These are phyloP conservation scores for Austroboletus festivus DNA, from an alignment of 768 basidiomycete species.

Conservation along the genomic window DNA sequence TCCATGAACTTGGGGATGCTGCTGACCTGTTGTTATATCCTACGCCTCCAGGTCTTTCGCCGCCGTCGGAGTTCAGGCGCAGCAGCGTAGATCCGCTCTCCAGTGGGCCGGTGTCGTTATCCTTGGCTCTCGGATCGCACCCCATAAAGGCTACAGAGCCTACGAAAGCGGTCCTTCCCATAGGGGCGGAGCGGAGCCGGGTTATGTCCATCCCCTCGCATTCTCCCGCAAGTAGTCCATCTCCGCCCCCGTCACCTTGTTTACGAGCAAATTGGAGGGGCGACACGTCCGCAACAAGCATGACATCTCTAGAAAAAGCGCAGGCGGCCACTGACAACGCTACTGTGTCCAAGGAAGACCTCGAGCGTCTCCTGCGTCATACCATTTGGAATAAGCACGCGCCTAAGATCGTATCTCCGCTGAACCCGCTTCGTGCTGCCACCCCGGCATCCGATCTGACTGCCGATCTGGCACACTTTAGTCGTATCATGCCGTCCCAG, in stretches of 20 bases:
- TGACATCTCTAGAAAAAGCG: neutral
- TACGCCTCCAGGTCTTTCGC: constrained; percentile 23
- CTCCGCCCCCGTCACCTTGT: neutral
- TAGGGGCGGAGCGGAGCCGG: constrained; percentile 30
- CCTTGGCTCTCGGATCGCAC: constrained; percentile 27
- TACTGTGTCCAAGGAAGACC: constrained; percentile 15
- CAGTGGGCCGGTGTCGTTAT: constrained; percentile 17
- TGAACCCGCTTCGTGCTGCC: constrained; percentile 29
- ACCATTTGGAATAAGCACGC: constrained; percentile 24
- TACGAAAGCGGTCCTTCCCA: constrained; percentile 23
- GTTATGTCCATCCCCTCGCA: constrained; percentile 18
- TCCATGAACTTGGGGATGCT: neutral
- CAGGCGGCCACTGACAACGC: neutral
- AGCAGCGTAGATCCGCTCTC: constrained; percentile 4
- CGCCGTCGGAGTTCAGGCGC: constrained; percentile 7
- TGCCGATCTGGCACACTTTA: constrained; percentile 13
- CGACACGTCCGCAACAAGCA: neutral
- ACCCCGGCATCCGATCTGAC: constrained; percentile 12
- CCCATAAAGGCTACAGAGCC: constrained; percentile 20
- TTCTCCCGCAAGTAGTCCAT: neutral
- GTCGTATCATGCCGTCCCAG: constrained; percentile 24
- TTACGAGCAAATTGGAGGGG: constrained; percentile 6
- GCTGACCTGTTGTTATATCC: neutral
- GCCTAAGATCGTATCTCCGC: constrained; percentile 28
- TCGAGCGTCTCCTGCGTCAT: constrained; percentile 27